Percentiles rank a stretch among this genome's conserved stretches.
phyloP scores from a whole-genome alignment of 2,329 filamentous ascomycete species.

The Clathrospora elynae region DNA sequence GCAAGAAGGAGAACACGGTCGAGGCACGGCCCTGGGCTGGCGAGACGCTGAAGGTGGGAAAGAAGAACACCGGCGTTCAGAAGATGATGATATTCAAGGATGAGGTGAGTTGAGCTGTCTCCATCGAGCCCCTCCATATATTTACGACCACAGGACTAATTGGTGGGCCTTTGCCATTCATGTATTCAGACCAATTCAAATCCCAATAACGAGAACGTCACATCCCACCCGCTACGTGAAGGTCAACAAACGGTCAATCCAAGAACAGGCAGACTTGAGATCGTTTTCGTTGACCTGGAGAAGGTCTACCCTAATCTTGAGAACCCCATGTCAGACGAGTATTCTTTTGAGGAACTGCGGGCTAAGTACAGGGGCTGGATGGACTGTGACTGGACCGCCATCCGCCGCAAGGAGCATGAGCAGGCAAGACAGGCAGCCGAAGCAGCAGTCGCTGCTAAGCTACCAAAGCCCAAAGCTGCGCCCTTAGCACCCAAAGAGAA shows the following conservation, averaged over 20 bases:
- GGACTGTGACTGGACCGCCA: constrained; percentile 58
- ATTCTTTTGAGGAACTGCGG: constrained; percentile 90
- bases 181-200: constrained; percentile 59
- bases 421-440: constrained; percentile 35
- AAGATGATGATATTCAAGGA: constrained; percentile 97
- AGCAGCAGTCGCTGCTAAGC: constrained; percentile 17
- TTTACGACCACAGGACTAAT: constrained; percentile 81
- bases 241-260: constrained; percentile 83
- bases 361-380: constrained; percentile 74
- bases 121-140: constrained; percentile 47
- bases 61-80: constrained; percentile 73
- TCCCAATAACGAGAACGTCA: constrained; percentile 39
- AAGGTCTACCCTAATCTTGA: constrained; percentile 80
- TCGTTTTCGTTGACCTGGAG: constrained; percentile 84
- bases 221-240: constrained; percentile 70
- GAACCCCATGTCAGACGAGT: constrained; percentile 69
- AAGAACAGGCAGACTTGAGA: constrained; percentile 79
- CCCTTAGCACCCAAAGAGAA: constrained; percentile 27
- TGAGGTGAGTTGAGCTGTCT: constrained; percentile 70
- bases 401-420: constrained; percentile 35
- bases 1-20: constrained; percentile 91
- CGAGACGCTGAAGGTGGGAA: constrained; percentile 85
- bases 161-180: constrained; percentile 56
- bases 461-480: constrained; percentile 17
- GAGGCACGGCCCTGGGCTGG: constrained; percentile 90